Evolutionary conservation across 495 filamentous ascomycete genomes (phyloP).

Genomic region (Neurospora terricola): DNA sequence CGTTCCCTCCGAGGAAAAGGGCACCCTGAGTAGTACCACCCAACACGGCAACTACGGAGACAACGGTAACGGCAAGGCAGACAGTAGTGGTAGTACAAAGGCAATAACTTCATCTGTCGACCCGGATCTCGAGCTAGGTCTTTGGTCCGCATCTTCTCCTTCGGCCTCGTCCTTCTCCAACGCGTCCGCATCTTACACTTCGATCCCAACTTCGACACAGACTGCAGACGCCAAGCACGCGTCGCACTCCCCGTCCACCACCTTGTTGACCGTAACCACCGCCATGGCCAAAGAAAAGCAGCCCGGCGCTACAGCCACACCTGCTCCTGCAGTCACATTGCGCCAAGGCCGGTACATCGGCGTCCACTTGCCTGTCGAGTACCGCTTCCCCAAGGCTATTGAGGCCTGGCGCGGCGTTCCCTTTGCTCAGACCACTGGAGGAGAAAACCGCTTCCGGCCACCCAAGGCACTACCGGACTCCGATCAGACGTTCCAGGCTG

Average conservation of each 20-base stretch:
- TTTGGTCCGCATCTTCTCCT: neutral
- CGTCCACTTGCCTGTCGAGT: conserved; percentile 26
- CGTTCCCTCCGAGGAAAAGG: neutral
- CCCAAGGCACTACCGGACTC: conserved; percentile 30
- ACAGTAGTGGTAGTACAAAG: neutral
- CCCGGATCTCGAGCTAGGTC: neutral
- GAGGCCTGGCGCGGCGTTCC: conserved; percentile 54
- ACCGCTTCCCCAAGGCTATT: conserved; percentile 33
- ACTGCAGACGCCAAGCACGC: neutral
- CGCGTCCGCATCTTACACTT: neutral
- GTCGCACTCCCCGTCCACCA: neutral
- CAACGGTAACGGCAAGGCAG: neutral
- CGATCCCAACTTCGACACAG: neutral
- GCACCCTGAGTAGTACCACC: neutral
- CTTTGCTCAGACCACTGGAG: conserved; percentile 46
- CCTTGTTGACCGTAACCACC: neutral
- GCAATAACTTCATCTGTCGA: neutral
- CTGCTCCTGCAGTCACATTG: conserved; percentile 22
- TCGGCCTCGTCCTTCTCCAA: neutral
- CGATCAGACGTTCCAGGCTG: conserved; percentile 30
- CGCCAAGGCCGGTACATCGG: conserved; percentile 49
- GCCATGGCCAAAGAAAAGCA: neutral
- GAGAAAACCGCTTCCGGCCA: conserved; percentile 46
- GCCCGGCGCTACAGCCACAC: neutral
- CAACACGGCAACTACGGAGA: neutral